Conservation (phyloP, 371 early-diverging fungal genomes). For the Rhizopus microsporus region DNA sequence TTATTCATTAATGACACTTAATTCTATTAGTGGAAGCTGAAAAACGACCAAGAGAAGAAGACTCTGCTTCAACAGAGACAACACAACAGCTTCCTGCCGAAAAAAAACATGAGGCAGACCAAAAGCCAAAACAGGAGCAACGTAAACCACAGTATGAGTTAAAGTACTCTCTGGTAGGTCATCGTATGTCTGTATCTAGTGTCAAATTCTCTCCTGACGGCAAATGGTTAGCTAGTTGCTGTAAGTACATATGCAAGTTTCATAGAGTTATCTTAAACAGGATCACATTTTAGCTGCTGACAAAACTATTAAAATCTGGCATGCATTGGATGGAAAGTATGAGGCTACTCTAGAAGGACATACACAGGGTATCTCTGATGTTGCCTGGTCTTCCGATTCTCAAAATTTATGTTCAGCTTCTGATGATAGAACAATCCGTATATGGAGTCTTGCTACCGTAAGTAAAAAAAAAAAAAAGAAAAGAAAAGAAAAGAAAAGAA, state of each 20-base stretch:
- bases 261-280: background rate
- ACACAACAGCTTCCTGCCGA: slow-evolving; percentile 4
- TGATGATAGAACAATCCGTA: slow-evolving; percentile 92
- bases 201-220: slow-evolving; percentile 98
- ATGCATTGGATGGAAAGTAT: slow-evolving; percentile 84
- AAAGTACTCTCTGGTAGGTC: slow-evolving; percentile 89
- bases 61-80: background rate
- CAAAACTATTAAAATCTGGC: slow-evolving; percentile 93
- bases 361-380: slow-evolving; percentile 92
- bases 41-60: slow-evolving; percentile 24
- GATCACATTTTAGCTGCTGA: slow-evolving; percentile 65
- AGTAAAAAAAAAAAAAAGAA: slow-evolving; percentile 9
- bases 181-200: slow-evolving; percentile 92
- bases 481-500: background rate
- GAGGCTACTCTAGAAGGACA: slow-evolving; percentile 91
- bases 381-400: slow-evolving; percentile 95
- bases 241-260: slow-evolving; percentile 47
- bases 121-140: slow-evolving; percentile 27
- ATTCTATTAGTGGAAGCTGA: slow-evolving; percentile 7
- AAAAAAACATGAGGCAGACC: slow-evolving; percentile 17
- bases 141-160: slow-evolving; percentile 86
- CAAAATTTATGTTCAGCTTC: slow-evolving; percentile 86
- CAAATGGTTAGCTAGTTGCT: slow-evolving; percentile 92
- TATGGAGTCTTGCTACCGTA: slow-evolving; percentile 85
- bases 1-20: background rate